Evolutionary conservation across 441 rosid genomes (phyloP), one percentile per base, ranked within the genome.

Genomic region (Arabidopsis lyrata): DNA sequence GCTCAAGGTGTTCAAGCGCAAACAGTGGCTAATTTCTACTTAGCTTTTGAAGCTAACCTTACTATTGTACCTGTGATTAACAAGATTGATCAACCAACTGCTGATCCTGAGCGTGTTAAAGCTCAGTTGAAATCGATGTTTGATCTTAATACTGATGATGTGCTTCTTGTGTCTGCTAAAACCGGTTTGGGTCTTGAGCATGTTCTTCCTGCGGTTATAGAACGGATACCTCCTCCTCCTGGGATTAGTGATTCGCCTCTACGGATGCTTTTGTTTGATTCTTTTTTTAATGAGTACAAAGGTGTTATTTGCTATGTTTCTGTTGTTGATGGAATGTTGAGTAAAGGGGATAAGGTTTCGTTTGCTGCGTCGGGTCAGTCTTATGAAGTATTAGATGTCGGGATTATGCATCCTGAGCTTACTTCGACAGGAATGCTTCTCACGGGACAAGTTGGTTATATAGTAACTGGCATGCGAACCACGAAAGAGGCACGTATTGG

Each of bases 1-100:
- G 98, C 96, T 61, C 98, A 92, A 84, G 99, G 99, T 5, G 98
- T 95, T 68, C 99, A 92, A 81, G 99, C 99, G 2, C 99, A 95
- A 72, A 95, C 99, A 4, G 98, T 95, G 39, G 98, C 99, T 65
- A 95, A 95, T 69, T 95, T 92, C 72, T 92, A 92, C 85, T 89
- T 95, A 57, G 99, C 99, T 0, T 95, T 95, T 76, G 99, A 95
- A 80, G 83, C 91, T 70, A 87, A 89, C 75, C 81, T 95, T 76
- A 74, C 95, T 8, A 83, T 95, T 49, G 83, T 95, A 58, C 97
- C 99, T 16, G 84, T 95, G 39, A 90, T 95, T 65, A 95, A 95
- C 88, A 92, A 95, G 85, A 92, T 95, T 66, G 99, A 92, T 77
- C 99, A 92, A 82, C 97, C 95, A 27, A 92, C 99, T 52, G 99